Evolutionary conservation across 1,284 basidiomycete genomes (phyloP), one percentile per base, ranked within the genome.

Genomic region (Ganoderma lingzhi): DNA sequence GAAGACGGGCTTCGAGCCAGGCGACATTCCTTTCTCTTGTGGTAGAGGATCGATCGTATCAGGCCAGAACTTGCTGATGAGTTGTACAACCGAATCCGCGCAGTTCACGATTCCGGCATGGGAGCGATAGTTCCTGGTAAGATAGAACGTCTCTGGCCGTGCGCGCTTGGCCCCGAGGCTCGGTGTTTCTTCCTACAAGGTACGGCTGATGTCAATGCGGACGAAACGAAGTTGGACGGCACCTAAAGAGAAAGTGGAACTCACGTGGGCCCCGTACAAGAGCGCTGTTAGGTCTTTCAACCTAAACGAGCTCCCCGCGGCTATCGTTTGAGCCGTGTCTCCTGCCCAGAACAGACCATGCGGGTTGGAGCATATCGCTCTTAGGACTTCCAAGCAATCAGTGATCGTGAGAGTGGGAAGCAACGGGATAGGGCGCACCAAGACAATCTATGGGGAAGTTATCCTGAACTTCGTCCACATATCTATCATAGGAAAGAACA

Each of bases 271-370:
- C 17, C 42, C 15, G 12, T 44, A 44, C 42, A 44, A 44, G 42
- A 44, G 42, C 42, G 42, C 6, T 44, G 90, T 93, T 67, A 94
- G 76, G 53, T 93, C 92, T 70, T 90, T 82, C 77, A 94, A 94
- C 23, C 88, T 80, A 73, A 94, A 93, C 0, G 89, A 87, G 67
- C 90, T 92, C 0, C 92, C 92, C 2, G 87, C 84, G 0, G 89
- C 88, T n/a, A 94, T 93, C 0, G 92, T 91, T 72, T 94, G 92
- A 0, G 92, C 92, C 0, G 93, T 94, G 75, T 94, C 92, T 0
- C 92, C 93, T 0, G 92, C 92, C 90, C 90, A 94, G 75, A 93
- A 93, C 28, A 92, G 78, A 0, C 93, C 92, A 28, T 90, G 80
- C 0, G 87, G 84, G 74, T 93, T 93, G 19, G 78, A 93, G 75